Evolutionary conservation across 2,329 filamentous ascomycete genomes (phyloP).

Genomic region (Cladosporium velox): DNA sequence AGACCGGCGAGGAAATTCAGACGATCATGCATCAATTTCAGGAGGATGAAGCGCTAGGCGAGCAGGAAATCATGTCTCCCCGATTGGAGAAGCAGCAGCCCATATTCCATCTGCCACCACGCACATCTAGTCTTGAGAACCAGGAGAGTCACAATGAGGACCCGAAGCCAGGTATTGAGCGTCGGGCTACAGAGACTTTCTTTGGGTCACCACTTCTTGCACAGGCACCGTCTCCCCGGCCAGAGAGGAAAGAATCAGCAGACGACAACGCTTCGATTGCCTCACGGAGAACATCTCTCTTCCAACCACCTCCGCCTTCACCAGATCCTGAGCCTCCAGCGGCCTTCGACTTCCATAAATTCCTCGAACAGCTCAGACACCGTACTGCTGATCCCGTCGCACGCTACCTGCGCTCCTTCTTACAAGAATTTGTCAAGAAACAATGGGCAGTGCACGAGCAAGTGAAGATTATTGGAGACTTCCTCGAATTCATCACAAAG

Average conservation of each 20-base stretch:
- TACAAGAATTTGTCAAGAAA: constrained; percentile 92
- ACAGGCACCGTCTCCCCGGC: neutral
- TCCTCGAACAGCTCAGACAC: constrained; percentile 92
- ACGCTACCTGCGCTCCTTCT: constrained; percentile 89
- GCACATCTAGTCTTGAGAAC: constrained; percentile 83
- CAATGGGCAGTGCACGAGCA: constrained; percentile 99
- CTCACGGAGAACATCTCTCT: constrained; percentile 46
- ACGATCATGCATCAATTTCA: constrained; percentile 97
- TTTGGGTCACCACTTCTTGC: constrained; percentile 11
- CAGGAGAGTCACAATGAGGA: constrained; percentile 26
- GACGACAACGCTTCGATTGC: constrained; percentile 17
- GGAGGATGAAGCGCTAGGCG: constrained; percentile 65
- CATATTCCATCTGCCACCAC: constrained; percentile 73
- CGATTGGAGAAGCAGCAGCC: constrained; percentile 80
- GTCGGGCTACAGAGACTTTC: constrained; percentile 15
- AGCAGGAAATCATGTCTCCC: constrained; percentile 88
- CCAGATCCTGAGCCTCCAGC: constrained; percentile 71
- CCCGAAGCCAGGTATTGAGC: constrained; percentile 9
- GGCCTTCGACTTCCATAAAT: constrained; percentile 96
- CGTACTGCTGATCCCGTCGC: constrained; percentile 98
- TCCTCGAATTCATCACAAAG: constrained; percentile 92
- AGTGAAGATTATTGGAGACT: constrained; percentile 97
- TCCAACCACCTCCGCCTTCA: constrained; percentile 57
- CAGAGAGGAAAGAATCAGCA: constrained; percentile 4
- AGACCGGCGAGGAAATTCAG: constrained; percentile 75